Evolutionary conservation across 2,329 filamentous ascomycete genomes (phyloP), one percentile per base, ranked within the genome.

Genomic region (Diaporthe helianthi): DNA sequence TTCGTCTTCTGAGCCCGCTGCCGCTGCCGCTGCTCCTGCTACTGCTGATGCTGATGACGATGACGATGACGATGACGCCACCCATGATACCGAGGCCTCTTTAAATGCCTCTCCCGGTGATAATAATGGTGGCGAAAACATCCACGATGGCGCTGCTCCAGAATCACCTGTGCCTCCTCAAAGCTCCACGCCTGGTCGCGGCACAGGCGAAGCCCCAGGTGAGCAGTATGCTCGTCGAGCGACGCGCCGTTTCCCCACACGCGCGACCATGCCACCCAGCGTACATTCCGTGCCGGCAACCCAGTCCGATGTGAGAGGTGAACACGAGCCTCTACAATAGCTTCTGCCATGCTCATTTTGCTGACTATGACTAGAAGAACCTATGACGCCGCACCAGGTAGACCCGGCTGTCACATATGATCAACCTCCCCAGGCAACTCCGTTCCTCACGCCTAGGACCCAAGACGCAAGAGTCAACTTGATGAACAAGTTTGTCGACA

Each of bases 91-190:
- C n/a, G 58, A 63, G 33, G 58, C 58, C 55, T 41, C 46, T 73
- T 69, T 53, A 69, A 74, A 54, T 75, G 74, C 53, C 72, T 73
- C 54, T 71, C 71, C 26, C 31, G 41, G 26, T 68, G 33, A 64
- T 60, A 69, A 69, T 63, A 29, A 49, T 63, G 31, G 47, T 58
- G 54, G 26, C 54, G 26, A 36, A 36, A 58, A 41, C 44, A n/a
- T 26, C 58, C 22, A 24, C 19, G 29, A 22, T 7, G 41, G 33
- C 44, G 41, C 58, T 33, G 26, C 41, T 29, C 55, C 54, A 51
- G 49, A 55, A 15, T 53, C 55, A 15, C 8, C 67, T 9, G 29
- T 67, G 63, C 55, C 63, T 44, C 52, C 60, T 49, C 60, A 60
- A 36, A 64, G 41, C 22, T 41, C 63, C 19, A 26, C 33, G 31